Percentiles rank a stretch among this genome's conserved stretches.
These are phyloP conservation scores for Cordyceps cicadae DNA, from an alignment of 2,329 filamentous ascomycete species.

Conservation along the genomic window DNA sequence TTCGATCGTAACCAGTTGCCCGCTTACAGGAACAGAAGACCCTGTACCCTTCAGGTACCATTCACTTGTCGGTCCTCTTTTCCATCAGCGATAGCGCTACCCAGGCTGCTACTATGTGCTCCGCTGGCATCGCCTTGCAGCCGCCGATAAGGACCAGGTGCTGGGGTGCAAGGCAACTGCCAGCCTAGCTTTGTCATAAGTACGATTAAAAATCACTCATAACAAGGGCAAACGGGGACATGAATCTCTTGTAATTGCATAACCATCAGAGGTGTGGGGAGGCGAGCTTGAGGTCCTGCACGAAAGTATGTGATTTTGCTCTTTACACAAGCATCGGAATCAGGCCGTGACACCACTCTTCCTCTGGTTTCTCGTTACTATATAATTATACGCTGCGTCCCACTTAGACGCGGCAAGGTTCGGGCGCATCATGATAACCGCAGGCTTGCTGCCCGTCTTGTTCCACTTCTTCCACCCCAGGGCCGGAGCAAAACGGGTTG, in stretches of 20 bases:
- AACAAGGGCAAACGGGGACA: background rate
- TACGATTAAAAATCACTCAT: slow-evolving; percentile 4
- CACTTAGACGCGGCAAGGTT: slow-evolving; percentile 12
- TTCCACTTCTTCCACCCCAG: slow-evolving; percentile 6
- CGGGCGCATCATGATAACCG: slow-evolving; percentile 12
- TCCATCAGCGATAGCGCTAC: background rate
- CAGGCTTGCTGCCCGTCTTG: slow-evolving; percentile 2
- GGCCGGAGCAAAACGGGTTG: slow-evolving; percentile 10
- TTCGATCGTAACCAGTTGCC: background rate
- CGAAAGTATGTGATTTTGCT: background rate
- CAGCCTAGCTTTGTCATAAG: background rate
- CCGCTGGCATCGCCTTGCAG: background rate
- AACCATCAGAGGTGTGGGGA: slow-evolving; percentile 1
- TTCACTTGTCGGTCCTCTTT: background rate
- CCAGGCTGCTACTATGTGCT: background rate
- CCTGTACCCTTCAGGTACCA: background rate
- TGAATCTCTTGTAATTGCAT: slow-evolving; percentile 7
- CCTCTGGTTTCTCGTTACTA: slow-evolving; percentile 5
- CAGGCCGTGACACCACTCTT: background rate
- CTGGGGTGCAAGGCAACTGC: background rate
- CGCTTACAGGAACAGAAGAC: background rate
- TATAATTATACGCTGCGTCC: slow-evolving; percentile 11
- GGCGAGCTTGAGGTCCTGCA: background rate
- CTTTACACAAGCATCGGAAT: slow-evolving; percentile 9
- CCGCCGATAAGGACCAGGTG: slow-evolving; percentile 8